Base-by-base conservation (phyloP, 352 stramenopile species). In the Globisporangium emineosum region DNA sequence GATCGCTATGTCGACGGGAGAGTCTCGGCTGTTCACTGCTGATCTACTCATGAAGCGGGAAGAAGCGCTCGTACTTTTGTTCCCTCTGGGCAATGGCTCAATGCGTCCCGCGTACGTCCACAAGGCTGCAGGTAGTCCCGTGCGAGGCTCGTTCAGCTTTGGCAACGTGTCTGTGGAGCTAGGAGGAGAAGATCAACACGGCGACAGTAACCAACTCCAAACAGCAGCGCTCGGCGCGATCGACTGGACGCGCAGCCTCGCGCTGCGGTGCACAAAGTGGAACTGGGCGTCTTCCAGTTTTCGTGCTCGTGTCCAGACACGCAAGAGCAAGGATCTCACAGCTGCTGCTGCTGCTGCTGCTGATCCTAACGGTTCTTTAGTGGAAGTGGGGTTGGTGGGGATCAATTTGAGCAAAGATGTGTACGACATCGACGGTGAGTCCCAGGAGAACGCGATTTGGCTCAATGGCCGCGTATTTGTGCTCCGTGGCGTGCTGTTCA, bases 361-460 rank as follows among this genome's bases (percentile, higher is more conserved):
- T 1, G 32, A 15, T 2, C 7, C 15, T 47, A 17, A 47, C 1
- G 33, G 40, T 7, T 25, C n/a, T 0, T 51, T 62, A 1, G 47
- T 73, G 5, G 64, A 69, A 23, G 19, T 23, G 12, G 70, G 65
- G 0, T 42, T 61, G 1, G 60, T 83, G 9, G 76, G 76, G 1
- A 83, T 83, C 66, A 83, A 83, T 53, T 42, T 83, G 27, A 83
- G 76, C 65, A 54, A 65, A 23, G 65, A 75, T 27, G 72, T 83
- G 32, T 83, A 83, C 71, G 76, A 83, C 33, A 79, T 83, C 33
- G 65, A 79, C 42, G 71, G 65, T 27, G 76, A 79, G 32, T 83
- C 76, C 2, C 76, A 83, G 50, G 76, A 83, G 27, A 83, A 83
- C 52, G 76, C 76, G 25, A 60, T 83, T 10, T 83, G 76, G 76